phyloP scores from a whole-genome alignment of 306 rosid genomes.

The Acacia acuminata region DNA sequence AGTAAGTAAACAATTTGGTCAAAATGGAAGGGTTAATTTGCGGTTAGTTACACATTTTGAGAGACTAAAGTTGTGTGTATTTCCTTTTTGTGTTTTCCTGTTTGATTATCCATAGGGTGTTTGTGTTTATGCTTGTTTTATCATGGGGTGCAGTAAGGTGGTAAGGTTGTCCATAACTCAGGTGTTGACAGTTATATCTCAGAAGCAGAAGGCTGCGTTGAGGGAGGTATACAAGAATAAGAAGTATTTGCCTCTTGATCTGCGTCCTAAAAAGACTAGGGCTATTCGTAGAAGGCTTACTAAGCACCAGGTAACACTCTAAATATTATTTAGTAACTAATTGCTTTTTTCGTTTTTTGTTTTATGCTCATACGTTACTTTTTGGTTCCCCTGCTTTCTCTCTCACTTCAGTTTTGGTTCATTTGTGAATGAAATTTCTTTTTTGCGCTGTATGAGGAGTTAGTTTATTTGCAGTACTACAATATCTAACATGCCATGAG shows the following conservation, averaged over 20 bases:
- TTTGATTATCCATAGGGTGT: neutral
- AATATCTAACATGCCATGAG: neutral
- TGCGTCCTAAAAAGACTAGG: conserved; percentile 95
- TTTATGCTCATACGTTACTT: neutral
- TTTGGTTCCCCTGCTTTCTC: neutral
- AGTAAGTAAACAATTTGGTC: neutral
- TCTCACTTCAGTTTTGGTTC: neutral
- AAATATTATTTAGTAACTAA: neutral
- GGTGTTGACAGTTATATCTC: conserved; percentile 90
- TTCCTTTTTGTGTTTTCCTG: neutral
- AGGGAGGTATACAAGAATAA: conserved; percentile 88
- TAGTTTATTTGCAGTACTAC: neutral
- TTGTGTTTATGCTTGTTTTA: neutral
- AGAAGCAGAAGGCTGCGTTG: conserved; percentile 85
- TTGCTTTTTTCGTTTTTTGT: neutral
- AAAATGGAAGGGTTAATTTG: neutral
- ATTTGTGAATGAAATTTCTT: neutral
- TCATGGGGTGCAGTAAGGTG: conserved; percentile 69
- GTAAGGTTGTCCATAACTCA: conserved; percentile 90
- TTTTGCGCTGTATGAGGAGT: neutral
- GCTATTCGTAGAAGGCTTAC: conserved; percentile 94
- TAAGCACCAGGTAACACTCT: conserved; percentile 73
- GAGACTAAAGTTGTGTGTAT: neutral
- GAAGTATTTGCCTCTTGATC: conserved; percentile 90
- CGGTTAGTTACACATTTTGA: neutral